phyloP scores from a whole-genome alignment of 495 filamentous ascomycete species.

The Annulohypoxylon stygium region DNA sequence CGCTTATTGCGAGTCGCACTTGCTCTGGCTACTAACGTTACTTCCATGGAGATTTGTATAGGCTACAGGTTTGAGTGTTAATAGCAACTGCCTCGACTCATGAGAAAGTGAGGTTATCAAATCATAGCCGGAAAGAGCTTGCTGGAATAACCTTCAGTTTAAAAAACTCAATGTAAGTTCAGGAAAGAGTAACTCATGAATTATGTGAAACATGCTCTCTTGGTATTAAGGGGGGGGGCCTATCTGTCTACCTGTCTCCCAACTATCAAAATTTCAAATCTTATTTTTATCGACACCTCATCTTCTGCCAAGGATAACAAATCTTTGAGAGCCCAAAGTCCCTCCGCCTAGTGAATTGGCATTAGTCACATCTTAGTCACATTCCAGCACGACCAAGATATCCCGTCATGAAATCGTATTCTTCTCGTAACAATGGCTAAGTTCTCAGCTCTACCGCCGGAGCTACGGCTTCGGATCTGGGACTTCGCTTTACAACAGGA shows the following conservation, averaged over 20 bases:
- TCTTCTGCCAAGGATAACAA: too few species aligned
- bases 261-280: too few species aligned
- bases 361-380: too few species aligned
- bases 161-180: not conserved
- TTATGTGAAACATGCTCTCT: too few species aligned
- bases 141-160: not conserved
- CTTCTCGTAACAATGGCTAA: not conserved
- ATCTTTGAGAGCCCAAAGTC: too few species aligned
- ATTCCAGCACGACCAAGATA: not conserved
- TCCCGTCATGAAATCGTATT: not conserved
- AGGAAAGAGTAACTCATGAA: not conserved
- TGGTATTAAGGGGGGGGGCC: too few species aligned
- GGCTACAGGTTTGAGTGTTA: not conserved
- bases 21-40: too few species aligned
- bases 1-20: too few species aligned
- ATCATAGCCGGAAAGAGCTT: not conserved
- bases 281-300: too few species aligned
- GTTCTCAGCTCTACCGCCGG: slow-evolving; percentile 14
- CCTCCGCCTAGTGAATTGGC: too few species aligned
- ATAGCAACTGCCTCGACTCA: not conserved
- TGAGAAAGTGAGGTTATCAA: not conserved
- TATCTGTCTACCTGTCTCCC: too few species aligned
- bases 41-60: too few species aligned
- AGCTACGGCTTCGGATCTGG: slow-evolving; percentile 27
- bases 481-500: slow-evolving; percentile 17